Base-by-base conservation (phyloP, 352 stramenopile species). In the Pythium coloratum region DNA sequence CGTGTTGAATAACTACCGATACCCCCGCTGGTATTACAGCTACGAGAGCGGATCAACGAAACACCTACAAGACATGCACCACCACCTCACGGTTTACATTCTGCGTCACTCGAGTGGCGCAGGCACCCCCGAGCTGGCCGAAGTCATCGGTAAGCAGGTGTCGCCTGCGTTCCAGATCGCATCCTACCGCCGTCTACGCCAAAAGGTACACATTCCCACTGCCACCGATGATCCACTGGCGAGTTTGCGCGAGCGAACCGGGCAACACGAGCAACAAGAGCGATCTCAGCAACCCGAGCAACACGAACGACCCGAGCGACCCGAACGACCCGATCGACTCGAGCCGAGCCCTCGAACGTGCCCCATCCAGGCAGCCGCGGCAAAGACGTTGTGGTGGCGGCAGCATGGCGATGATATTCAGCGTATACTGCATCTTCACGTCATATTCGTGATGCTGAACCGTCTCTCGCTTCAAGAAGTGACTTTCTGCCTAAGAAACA, bases 11-110 rank as follows among this genome's bases (percentile, higher is more conserved):
- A 83, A 84, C 30, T 68, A 82, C 36, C 75, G 70, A n/a, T 82
- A 77, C 46, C 76, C 76, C n/a, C 80, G 77, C 46, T 87, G 78
- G 78, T 71, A 78, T 38, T 87, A 87, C 65, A 76, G 64, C 49
- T 87, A 83, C 62, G 71, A 83, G 58, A 84, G 76, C 38, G 79
- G 75, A 44, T 59, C 77, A 24, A 84, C 75, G 8, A 71, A 76
- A 42, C 76, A 55, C 14, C 70, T 82, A 53, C 76, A 75, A 38
- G 72, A 79, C 44, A 81, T 84, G 76, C 73, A 67, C 12, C 78
- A 87, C 46, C 66, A 77, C 30, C 50, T 87, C 49, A 70, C 67
- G 9, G 70, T 71, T 8, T 87, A 87, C 47, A 69, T 79, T 28
- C 66, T 67, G 28, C 54, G 77, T 62, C 55, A 36, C 46, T 47